Base-by-base conservation (phyloP, 2,329 filamentous ascomycete species). In the Cytospora chrysosperma region DNA sequence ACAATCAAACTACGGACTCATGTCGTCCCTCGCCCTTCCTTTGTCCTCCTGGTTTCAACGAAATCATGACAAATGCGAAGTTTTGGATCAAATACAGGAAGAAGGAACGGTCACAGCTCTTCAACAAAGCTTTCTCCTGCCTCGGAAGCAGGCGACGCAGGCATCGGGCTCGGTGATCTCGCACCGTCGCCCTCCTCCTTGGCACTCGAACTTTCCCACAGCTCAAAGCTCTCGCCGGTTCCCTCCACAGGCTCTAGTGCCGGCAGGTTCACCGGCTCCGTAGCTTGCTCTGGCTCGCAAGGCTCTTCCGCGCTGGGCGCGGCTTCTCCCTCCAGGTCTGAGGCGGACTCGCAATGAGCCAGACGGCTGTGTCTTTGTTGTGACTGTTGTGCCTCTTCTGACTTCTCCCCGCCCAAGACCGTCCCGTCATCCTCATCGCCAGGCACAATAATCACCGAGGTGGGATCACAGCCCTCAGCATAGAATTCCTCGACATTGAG, bases 161-260 rank as follows among this genome's bases (percentile, higher is more conserved):
- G 59, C 43, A 65, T 27, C 2, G 65, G 65, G 19, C 47, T 64
- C 21, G 26, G 65, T 61, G 63, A 57, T 32, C 58, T 53, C 8
- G 32, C 57, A 26, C 56, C 60, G 27, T 82, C 81, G 1, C 74
- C 70, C 62, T 85, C 87, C 55, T 86, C 88, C 67, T 85, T 84
- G 28, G 83, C 82, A 73, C 86, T 90, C 28, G 81, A 82, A 71
- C 87, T 90, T 74, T 91, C 88, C 88, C 88, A 91, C 19, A 91
- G 80, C 69, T 89, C 86, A 69, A 91, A 86, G 71, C 76, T 81
- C 69, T 87, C 84, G 49, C 81, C 84, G 0, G 84, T 82, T 54
- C 83, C 85, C 59, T 88, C 84, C 6, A 88, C 78, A 0, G 84
- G 81, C 61, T 82, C 74, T 17, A 88, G 74, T 2, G 83, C 70